Conservation (phyloP, 768 basidiomycete species). For the Hypholoma fasciculare region DNA sequence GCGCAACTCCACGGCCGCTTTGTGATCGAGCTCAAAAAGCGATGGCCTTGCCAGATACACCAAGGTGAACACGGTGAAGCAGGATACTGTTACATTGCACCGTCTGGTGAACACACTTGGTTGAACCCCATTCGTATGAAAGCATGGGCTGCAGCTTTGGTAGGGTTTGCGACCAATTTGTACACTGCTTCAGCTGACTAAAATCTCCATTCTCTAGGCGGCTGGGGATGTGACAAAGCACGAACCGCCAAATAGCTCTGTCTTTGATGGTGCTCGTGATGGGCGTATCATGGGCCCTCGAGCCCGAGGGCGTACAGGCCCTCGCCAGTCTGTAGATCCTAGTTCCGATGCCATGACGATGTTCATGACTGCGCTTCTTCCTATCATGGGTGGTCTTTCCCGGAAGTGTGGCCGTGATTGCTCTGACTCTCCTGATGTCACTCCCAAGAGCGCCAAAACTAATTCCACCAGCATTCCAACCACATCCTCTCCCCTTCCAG, state of each 20-base stretch:
- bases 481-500: constrained; percentile 2
- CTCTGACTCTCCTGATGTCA: not conserved
- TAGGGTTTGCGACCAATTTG: not conserved
- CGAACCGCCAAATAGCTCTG: constrained; percentile 10
- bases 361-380: not conserved
- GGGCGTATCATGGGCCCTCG: not conserved
- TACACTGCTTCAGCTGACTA: not conserved
- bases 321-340: not conserved
- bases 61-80: constrained; percentile 14
- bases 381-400: constrained; percentile 2
- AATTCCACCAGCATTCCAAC: not conserved
- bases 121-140: constrained; percentile 10
- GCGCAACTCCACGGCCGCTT: constrained; percentile 8
- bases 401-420: not conserved
- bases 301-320: not conserved
- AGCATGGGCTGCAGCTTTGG: constrained; percentile 12
- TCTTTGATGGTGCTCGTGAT: constrained; percentile 14
- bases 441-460: constrained; percentile 1
- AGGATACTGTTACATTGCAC: constrained; percentile 11
- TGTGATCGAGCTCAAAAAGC: constrained; percentile 13
- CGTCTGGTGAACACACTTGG: constrained; percentile 9
- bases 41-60: constrained; percentile 16
- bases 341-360: not conserved
- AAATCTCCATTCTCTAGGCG: constrained; percentile 9
- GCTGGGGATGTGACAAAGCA: constrained; percentile 15